Conservation (phyloP, 441 rosid species). For the Kokia cookei region DNA sequence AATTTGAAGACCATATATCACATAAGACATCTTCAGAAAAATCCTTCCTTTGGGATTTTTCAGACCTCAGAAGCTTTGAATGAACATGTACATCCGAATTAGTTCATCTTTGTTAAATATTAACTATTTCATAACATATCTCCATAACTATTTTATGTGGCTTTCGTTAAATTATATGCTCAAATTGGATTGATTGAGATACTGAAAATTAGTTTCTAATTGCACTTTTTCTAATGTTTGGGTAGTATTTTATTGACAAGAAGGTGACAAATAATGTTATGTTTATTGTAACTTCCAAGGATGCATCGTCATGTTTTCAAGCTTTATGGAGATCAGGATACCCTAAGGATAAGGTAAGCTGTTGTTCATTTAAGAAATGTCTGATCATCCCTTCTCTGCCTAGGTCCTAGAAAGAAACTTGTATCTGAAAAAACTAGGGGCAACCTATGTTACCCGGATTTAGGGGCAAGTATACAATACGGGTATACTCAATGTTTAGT, state of each 20-base stretch:
- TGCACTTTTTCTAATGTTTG: neutral
- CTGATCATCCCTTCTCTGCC: neutral
- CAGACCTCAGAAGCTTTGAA: constrained; percentile 3
- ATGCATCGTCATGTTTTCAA: neutral
- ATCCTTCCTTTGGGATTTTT: constrained; percentile 32
- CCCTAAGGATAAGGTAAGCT: neutral
- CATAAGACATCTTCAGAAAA: constrained; percentile 38
- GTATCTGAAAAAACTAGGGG: neutral
- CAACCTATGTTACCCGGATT: neutral
- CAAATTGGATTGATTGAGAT: neutral
- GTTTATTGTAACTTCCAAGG: neutral
- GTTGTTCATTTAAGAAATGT: neutral
- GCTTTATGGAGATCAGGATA: neutral
- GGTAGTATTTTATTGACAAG: neutral
- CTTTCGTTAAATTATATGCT: neutral
- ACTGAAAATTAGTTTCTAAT: neutral
- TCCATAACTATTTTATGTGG: neutral
- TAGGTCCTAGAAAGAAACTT: neutral
- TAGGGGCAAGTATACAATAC: neutral
- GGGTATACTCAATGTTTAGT: neutral
- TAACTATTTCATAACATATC: neutral
- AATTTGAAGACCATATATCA: constrained; percentile 30
- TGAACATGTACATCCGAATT: neutral
- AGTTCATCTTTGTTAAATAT: neutral
- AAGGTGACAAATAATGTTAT: neutral